Base-by-base conservation (phyloP, 768 basidiomycete genomes). In the Podaxis sp. region DNA sequence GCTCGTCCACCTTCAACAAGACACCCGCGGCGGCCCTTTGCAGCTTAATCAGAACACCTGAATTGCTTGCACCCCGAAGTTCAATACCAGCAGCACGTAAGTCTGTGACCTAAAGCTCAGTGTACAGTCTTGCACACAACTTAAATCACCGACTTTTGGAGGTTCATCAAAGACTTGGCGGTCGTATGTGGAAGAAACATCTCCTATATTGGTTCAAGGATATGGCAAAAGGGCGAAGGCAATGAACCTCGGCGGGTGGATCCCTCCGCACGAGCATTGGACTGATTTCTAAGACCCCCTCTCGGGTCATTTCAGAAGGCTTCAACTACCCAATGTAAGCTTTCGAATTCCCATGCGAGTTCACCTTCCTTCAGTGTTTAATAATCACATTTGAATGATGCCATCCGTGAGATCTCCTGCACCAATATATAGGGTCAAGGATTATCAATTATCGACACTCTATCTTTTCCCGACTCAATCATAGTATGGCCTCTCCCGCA, bases 21-120 rank as follows among this genome's bases (percentile, higher is more conserved):
- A 95, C 89, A 0, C 92, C 93, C 0, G 93, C 93, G 2, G 89
- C 86, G 0, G 86, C 87, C 58, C 87, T 84, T 57, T 81, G 82
- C 37, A 94, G 70, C 65, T 84, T 83, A 55, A 62, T 56, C 61
- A 55, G 11, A 43, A 19, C 9, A 29, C 1, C 29, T n/a, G 62
- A 38, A 63, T 57, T 57, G 43, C 24, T 8, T 6, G 4, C 53
- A 47, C 43, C 19, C 36, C 22, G 36, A 19, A 33, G 9, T 38
- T 54, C 25, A 13, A 8, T 36, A 37, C 19, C 13, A n/a, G 15
- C 15, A n/a, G 3, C 41, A 43, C 15, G 13, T 43, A 17, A 6
- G 41, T 43, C 4, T 43, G 41, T n/a, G 41, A 6, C 15, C 4
- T 43, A 17, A 43, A 6, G 17, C 41, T 43, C 13, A 43, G 41